These are phyloP conservation scores for Asterophora lycoperdoides DNA, from an alignment of 768 basidiomycete genomes.

Conservation along the genomic window DNA sequence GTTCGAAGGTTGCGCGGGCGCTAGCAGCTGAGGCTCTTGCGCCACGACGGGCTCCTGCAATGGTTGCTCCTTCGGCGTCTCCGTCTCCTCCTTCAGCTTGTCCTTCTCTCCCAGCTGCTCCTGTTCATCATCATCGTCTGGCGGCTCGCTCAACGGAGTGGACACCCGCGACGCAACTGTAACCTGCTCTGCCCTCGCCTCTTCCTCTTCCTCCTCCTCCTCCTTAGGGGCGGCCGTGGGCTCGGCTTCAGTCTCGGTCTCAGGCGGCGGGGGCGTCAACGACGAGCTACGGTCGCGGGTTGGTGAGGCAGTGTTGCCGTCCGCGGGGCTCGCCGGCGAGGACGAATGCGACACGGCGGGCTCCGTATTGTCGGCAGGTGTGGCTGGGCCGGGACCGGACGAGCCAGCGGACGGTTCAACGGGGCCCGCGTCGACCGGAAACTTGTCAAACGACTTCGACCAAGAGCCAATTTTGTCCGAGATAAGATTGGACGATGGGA, in stretches of 20 bases:
- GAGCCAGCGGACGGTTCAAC: neutral
- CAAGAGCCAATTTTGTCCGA: slow-evolving; percentile 16
- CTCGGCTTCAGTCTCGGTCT: slow-evolving; percentile 31
- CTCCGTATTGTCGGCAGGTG: slow-evolving; percentile 19
- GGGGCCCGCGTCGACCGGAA: slow-evolving; percentile 2
- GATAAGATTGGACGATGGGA: slow-evolving; percentile 23
- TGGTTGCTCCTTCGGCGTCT: neutral
- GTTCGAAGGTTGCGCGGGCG: slow-evolving; percentile 11
- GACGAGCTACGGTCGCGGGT: slow-evolving; percentile 49
- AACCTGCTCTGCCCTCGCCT: slow-evolving; percentile 21
- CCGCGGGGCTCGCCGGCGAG: slow-evolving; percentile 19
- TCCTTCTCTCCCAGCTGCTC: slow-evolving; percentile 19
- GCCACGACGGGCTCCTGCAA: neutral
- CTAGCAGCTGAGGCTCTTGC: slow-evolving; percentile 12
- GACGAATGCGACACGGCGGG: slow-evolving; percentile 21
- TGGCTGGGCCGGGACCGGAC: slow-evolving; percentile 17
- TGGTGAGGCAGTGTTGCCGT: slow-evolving; percentile 26
- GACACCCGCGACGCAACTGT: slow-evolving; percentile 45
- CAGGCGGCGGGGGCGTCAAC: slow-evolving; percentile 48
- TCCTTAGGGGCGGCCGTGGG: slow-evolving; percentile 22
- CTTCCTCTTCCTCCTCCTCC: slow-evolving; percentile 27
- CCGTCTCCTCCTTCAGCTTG: slow-evolving; percentile 11
- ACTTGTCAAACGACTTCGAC: slow-evolving; percentile 13
- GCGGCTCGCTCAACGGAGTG: slow-evolving; percentile 71
- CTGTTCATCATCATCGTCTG: slow-evolving; percentile 23